Evolutionary conservation across 495 filamentous ascomycete species (phyloP).

Genomic region (Cetradonia linearis): DNA sequence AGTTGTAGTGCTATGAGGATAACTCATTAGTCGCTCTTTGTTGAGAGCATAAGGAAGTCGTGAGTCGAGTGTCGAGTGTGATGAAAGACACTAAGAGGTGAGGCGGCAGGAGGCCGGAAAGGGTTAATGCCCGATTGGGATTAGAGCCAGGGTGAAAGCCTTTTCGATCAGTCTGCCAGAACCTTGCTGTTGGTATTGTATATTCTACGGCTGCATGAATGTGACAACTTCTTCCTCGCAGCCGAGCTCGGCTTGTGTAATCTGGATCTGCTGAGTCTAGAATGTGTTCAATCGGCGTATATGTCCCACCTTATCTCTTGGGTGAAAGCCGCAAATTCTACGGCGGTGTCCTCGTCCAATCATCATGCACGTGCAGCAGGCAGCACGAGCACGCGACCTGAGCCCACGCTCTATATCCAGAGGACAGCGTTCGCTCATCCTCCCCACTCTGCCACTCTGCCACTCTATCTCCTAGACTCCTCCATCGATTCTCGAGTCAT

Average conservation of each 20-base stretch:
- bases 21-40: constrained; percentile 16
- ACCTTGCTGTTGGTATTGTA: no score
- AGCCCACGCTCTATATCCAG: constrained; percentile 5
- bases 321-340: constrained; percentile 4
- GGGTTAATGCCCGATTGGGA: not conserved
- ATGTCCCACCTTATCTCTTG: not conserved
- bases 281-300: not conserved
- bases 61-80: constrained; percentile 1
- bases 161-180: no score
- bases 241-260: not conserved
- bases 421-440: constrained; percentile 2
- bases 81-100: constrained; percentile 6
- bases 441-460: constrained; percentile 2
- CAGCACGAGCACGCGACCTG: constrained; percentile 11
- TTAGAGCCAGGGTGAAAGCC: not conserved
- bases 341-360: constrained; percentile 9
- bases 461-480: not conserved
- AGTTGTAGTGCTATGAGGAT: constrained; percentile 1
- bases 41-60: not conserved
- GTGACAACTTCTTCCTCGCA: not conserved
- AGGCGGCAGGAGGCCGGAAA: constrained; percentile 12
- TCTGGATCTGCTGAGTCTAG: not conserved
- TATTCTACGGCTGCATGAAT: no score
- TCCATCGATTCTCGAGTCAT: not conserved
- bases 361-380: constrained; percentile 7